Base-by-base conservation (phyloP, 768 basidiomycete species). In the Boletales sp. region DNA sequence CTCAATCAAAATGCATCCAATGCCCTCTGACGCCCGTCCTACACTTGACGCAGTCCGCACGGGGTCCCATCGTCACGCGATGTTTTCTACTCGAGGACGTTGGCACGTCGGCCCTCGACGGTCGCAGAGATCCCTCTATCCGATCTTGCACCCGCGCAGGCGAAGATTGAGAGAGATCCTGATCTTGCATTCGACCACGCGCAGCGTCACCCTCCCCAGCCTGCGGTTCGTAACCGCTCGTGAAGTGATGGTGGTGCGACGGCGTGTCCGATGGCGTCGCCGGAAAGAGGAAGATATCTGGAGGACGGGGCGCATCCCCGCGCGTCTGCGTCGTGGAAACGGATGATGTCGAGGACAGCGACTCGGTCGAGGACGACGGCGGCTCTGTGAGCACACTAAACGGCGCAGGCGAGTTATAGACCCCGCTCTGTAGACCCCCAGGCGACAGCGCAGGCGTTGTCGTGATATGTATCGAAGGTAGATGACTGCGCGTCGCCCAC, bases 11-110 rank as follows among this genome's bases (percentile, higher is more conserved):
- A 68, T 89, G 87, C 66, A 82, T 79, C 69, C 77, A 87, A 60
- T 89, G 87, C 4, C 87, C 87, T 61, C 82, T 83, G 1, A 86
- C 77, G 5, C 81, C 76, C 58, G 78, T 65, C 39, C 76, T 72
- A 64, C 86, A 87, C 52, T 85, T 86, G 43, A 81, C 68, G 58
- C 85, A 87, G 59, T 84, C 86, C 4, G 77, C 71, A 11, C 85
- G 77, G 4, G 85, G 86, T 28, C 85, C 85, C 85, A 87, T 87
- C 49, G 79, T 82, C 51, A 86, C 75, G 5, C 80, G 73, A 53
- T 76, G 79, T 50, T 70, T 75, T 50, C 72, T 66, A 2, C 53
- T 49, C 33, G 53, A 56, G 5, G 56, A 48, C 38, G 49, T 51
- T 17, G 61, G 58, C 31, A 47, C n/a, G 5, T 57, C 58, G 1